Evolutionary conservation across 805 yeast species (phyloP).

Genomic region (Starmerella scarabaei): DNA sequence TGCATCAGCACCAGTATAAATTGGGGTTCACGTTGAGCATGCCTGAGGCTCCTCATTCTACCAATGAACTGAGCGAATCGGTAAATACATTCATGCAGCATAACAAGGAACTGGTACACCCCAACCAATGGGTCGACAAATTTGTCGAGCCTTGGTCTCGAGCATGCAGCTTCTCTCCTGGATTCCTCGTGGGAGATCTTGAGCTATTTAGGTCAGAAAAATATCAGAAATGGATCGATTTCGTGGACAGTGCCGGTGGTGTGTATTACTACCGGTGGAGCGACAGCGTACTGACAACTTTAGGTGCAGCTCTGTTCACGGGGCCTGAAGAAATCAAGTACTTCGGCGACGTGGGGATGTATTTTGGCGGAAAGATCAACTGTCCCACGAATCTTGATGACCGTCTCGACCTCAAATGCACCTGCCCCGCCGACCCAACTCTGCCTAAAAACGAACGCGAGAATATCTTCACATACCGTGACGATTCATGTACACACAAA

Average conservation of each 20-base stretch:
- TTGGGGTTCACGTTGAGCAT: constrained; percentile 79
- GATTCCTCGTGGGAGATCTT: constrained; percentile 80
- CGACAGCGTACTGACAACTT: constrained; percentile 87
- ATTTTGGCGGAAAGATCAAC: constrained; percentile 49
- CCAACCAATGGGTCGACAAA: constrained; percentile 43
- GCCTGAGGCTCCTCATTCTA: constrained; percentile 65
- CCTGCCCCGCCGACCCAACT: constrained; percentile 9
- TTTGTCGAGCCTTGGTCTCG: constrained; percentile 56
- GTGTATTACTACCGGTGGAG: constrained; percentile 94
- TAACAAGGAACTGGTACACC: constrained; percentile 41
- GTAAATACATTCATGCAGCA: constrained; percentile 34
- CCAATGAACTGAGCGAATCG: constrained; percentile 59
- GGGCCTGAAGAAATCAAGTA: constrained; percentile 65
- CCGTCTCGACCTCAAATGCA: constrained; percentile 5
- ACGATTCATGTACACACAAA: constrained; percentile 10
- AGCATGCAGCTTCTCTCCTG: constrained; percentile 87
- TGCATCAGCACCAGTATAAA: constrained; percentile 54
- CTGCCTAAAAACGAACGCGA: constrained; percentile 1
- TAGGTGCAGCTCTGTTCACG: constrained; percentile 69
- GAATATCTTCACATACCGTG: constrained; percentile 10
- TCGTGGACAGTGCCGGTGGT: constrained; percentile 62
- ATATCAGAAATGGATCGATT: constrained; percentile 56
- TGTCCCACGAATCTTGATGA: constrained; percentile 40
- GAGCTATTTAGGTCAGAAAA: constrained; percentile 54
- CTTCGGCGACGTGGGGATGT: constrained; percentile 84